Conservation (phyloP, 1,284 basidiomycete genomes). For the Cryptococcus sp. region DNA sequence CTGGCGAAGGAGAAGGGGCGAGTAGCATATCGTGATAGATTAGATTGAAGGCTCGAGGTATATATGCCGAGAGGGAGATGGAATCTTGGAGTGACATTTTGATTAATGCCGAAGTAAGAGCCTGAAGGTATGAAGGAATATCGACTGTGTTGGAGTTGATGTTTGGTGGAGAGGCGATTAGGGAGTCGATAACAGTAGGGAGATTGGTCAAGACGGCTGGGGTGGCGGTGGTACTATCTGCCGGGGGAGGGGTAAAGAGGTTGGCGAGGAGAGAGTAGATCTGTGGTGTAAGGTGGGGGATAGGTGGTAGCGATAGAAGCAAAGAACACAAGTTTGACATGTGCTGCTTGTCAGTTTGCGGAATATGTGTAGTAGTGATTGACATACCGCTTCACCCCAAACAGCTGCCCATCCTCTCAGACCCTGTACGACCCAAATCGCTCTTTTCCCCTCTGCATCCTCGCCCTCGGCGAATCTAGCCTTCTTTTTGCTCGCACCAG, state of each 20-base stretch:
- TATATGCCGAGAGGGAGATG: slow-evolving; percentile 46
- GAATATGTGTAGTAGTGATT: background rate
- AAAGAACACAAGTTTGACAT: slow-evolving; percentile 64
- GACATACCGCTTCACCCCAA: slow-evolving; percentile 58
- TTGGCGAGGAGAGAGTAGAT: slow-evolving; percentile 74
- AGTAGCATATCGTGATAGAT: slow-evolving; percentile 64
- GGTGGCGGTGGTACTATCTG: slow-evolving; percentile 27
- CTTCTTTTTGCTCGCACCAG: slow-evolving; percentile 57
- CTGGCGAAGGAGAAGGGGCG: slow-evolving; percentile 22
- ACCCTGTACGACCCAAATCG: slow-evolving; percentile 73
- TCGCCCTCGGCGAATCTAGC: slow-evolving; percentile 51
- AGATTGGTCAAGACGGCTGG: slow-evolving; percentile 50
- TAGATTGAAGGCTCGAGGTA: slow-evolving; percentile 68
- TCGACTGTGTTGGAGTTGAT: slow-evolving; percentile 54
- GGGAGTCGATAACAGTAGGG: slow-evolving; percentile 64
- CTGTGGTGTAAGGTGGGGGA: slow-evolving; percentile 79
- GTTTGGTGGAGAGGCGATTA: slow-evolving; percentile 68
- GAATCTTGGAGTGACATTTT: slow-evolving; percentile 44
- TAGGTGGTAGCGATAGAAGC: slow-evolving; percentile 70
- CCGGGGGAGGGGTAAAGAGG: slow-evolving; percentile 57
- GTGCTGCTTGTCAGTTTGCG: slow-evolving; percentile 53
- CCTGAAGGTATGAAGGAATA: slow-evolving; percentile 54
- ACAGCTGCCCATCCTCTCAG: slow-evolving; percentile 60
- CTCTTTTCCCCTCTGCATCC: slow-evolving; percentile 61
- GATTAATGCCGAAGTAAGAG: slow-evolving; percentile 51